phyloP scores from a whole-genome alignment of 495 filamentous ascomycete species.

The Pyrenula aspistea region DNA sequence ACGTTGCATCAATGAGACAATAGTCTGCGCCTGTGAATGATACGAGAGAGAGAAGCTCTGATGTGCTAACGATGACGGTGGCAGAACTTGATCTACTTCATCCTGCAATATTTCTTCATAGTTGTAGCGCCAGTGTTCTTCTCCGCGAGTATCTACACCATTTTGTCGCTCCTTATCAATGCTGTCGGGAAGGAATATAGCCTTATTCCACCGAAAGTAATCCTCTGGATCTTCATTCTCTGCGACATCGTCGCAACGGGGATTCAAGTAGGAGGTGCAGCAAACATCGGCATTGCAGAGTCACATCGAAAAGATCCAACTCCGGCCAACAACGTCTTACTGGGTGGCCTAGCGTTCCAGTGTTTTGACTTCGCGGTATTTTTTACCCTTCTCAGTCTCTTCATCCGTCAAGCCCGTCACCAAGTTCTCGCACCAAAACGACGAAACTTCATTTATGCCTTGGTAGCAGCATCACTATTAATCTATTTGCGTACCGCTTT shows the following conservation, averaged over 20 bases:
- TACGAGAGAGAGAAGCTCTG: too few relatives aligned
- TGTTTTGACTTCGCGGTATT: slow-evolving; percentile 36
- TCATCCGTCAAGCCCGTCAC: slow-evolving; percentile 8
- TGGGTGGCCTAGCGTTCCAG: slow-evolving; percentile 37
- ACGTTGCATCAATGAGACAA: too few relatives aligned
- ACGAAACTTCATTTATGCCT: slow-evolving; percentile 20
- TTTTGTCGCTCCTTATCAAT: slow-evolving; percentile 30
- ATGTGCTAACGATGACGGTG: too few relatives aligned
- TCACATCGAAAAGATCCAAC: slow-evolving; percentile 26
- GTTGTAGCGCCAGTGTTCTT: slow-evolving; percentile 45
- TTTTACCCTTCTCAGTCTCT: slow-evolving; percentile 20
- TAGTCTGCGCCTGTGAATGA: too few relatives aligned
- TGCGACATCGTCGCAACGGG: slow-evolving; percentile 37
- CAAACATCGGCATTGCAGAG: slow-evolving; percentile 29
- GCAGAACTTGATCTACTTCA: slow-evolving; percentile 37
- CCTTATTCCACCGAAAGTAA: slow-evolving; percentile 19
- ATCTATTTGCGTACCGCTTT: slow-evolving; percentile 41
- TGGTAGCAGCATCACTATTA: slow-evolving; percentile 29
- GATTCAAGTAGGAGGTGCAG: slow-evolving; percentile 38
- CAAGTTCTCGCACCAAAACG: neutral
- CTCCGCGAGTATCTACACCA: slow-evolving; percentile 39
- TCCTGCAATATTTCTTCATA: slow-evolving; percentile 48
- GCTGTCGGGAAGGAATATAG: slow-evolving; percentile 13
- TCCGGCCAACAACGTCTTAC: slow-evolving; percentile 35
- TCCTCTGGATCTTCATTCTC: slow-evolving; percentile 35